Conservation (phyloP, 2,329 filamentous ascomycete species). For the Endothia cerciana region DNA sequence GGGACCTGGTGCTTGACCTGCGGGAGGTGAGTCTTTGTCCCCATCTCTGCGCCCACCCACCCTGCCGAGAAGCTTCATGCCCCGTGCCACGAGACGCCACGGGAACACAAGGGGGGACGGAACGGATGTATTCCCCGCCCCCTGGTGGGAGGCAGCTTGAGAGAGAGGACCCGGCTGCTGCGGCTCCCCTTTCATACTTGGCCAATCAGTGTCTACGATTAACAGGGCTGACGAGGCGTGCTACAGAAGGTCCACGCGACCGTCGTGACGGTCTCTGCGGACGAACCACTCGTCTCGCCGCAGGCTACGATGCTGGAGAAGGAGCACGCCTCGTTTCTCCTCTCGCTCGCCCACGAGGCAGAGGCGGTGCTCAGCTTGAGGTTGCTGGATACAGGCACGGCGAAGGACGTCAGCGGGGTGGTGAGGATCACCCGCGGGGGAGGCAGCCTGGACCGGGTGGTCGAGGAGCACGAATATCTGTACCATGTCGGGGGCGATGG, state of each 20-base stretch:
- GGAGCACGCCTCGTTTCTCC: slow-evolving; percentile 71
- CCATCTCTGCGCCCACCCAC: too few relatives aligned
- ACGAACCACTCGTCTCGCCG: slow-evolving; percentile 68
- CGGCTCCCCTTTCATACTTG: too few relatives aligned
- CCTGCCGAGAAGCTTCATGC: too few relatives aligned
- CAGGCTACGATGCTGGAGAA: slow-evolving; percentile 69
- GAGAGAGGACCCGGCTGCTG: not conserved
- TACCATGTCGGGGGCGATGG: slow-evolving; percentile 84
- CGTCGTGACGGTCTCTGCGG: slow-evolving; percentile 71
- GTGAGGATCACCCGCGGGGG: slow-evolving; percentile 71
- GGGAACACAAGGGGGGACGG: too few relatives aligned
- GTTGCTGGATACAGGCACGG: slow-evolving; percentile 83
- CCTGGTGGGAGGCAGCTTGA: too few relatives aligned
- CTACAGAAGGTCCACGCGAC: slow-evolving; percentile 66
- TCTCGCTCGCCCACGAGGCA: slow-evolving; percentile 76
- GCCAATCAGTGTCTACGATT: not conserved
- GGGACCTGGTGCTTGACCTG: slow-evolving; percentile 60
- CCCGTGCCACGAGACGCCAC: too few relatives aligned
- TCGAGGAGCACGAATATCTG: slow-evolving; percentile 71
- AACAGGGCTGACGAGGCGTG: slow-evolving; percentile 15
- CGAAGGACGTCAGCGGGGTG: slow-evolving; percentile 88
- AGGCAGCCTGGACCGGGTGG: slow-evolving; percentile 34
- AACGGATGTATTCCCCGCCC: too few relatives aligned
- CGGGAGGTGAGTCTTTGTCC: slow-evolving; percentile 70
- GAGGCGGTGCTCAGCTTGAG: slow-evolving; percentile 72